Percentiles rank a stretch among this genome's conserved stretches.
These are phyloP conservation scores for Vaccinium macrocarpon DNA, from an alignment of 148 eudicot species.

Conservation along the genomic window DNA sequence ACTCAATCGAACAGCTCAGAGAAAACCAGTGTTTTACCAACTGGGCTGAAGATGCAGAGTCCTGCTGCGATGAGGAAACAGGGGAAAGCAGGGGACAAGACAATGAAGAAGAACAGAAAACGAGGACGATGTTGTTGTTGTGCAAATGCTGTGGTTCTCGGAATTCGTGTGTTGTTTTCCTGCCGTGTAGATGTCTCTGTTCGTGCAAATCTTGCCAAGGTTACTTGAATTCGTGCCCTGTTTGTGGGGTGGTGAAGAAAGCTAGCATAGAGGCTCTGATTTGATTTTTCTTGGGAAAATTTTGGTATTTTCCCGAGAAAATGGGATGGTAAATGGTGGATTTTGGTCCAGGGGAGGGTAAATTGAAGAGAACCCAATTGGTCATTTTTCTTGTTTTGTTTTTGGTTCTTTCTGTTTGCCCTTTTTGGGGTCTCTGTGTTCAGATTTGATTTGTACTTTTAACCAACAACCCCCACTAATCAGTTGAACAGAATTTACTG, in stretches of 20 bases:
- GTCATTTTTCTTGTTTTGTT: not conserved
- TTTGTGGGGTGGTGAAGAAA: conserved; percentile 57
- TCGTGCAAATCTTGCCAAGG: conserved; percentile 60
- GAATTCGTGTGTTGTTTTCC: conserved; percentile 44
- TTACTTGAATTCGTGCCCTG: conserved; percentile 61
- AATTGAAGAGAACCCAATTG: conserved; percentile 13
- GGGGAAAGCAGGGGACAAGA: conserved; percentile 13
- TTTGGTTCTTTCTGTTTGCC: not conserved
- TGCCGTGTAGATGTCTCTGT: conserved; percentile 76
- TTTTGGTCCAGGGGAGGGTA: not conserved
- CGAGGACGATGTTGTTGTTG: conserved; percentile 28
- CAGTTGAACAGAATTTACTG: conserved; percentile 16
- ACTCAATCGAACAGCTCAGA: conserved; percentile 44
- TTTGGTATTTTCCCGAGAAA: not conserved
- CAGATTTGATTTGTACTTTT: conserved; percentile 12
- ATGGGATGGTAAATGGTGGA: not conserved
- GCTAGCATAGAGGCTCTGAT: conserved; percentile 54
- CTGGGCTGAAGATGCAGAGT: conserved; percentile 58
- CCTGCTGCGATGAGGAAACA: conserved; percentile 43
- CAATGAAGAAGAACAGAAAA: not conserved
- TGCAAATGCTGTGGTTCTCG: conserved; percentile 54
- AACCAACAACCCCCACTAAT: not conserved
- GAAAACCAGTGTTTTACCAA: conserved; percentile 28
- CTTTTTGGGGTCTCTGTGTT: not conserved
- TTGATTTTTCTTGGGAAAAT: conserved; percentile 19